Percentiles rank a stretch among this genome's conserved stretches.
Evolutionary conservation across 164 flowering plant species (phyloP).

Genomic region (Kingdonia uniflora): DNA sequence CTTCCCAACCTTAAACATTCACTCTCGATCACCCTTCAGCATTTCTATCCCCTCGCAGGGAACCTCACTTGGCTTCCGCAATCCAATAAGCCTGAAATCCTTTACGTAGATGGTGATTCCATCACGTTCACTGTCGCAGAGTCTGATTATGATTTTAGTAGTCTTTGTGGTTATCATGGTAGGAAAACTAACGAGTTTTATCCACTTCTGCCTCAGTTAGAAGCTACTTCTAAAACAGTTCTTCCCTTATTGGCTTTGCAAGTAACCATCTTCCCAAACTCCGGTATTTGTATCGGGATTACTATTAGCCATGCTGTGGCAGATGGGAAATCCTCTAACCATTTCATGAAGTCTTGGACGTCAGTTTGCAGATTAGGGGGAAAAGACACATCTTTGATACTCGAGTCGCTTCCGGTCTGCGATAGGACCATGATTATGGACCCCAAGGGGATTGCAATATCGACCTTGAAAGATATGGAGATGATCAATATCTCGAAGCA

Average conservation of each 20-base stretch:
- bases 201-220: constrained; percentile 20
- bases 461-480: not conserved
- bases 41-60: constrained; percentile 21
- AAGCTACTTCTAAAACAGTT: not conserved
- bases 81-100: constrained; percentile 16
- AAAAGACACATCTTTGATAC: not conserved
- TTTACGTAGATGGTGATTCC: constrained; percentile 25
- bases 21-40: constrained; percentile 23
- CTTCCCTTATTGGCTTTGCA: constrained; percentile 13
- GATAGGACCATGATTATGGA: constrained; percentile 19
- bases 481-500: not conserved
- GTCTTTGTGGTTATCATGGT: constrained; percentile 10
- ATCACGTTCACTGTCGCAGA: constrained; percentile 23
- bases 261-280: constrained; percentile 26
- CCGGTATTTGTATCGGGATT: constrained; percentile 27
- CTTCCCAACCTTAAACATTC: constrained; percentile 29
- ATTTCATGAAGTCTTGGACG: constrained; percentile 38
- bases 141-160: constrained; percentile 18
- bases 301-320: constrained; percentile 18
- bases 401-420: constrained; percentile 5
- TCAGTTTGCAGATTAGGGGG: constrained; percentile 9
- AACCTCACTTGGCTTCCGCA: constrained; percentile 16
- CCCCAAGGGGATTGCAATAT: constrained; percentile 4
- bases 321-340: constrained; percentile 22
- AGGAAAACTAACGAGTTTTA: constrained; percentile 12